phyloP scores from a whole-genome alignment of 441 rosid species.

The Capsella rubella region DNA sequence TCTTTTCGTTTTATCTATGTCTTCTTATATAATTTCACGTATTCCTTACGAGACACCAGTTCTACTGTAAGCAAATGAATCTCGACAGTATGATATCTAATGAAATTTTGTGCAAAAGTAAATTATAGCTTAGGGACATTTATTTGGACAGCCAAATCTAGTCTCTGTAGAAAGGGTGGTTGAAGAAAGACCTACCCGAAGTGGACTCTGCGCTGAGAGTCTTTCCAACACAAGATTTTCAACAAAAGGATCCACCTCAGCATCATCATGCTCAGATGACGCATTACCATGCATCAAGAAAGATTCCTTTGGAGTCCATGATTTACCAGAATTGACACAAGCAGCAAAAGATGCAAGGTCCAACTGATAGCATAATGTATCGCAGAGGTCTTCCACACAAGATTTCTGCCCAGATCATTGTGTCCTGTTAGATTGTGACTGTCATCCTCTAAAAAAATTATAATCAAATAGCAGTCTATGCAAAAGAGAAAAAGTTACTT shows the following conservation, averaged over 20 bases:
- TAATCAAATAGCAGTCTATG: constrained; percentile 12
- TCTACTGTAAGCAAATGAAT: constrained; percentile 3
- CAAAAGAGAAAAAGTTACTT: constrained; percentile 54
- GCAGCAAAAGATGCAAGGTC: constrained; percentile 93
- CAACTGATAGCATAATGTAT: constrained; percentile 84
- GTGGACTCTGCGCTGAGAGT: constrained; percentile 95
- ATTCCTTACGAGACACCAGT: constrained; percentile 24
- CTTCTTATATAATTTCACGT: neutral
- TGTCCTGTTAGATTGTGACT: constrained; percentile 42
- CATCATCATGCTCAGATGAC: constrained; percentile 57
- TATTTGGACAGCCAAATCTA: constrained; percentile 31
- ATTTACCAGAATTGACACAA: constrained; percentile 82
- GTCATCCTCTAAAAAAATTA: constrained; percentile 25
- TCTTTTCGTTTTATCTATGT: constrained; percentile 2
- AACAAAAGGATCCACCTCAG: constrained; percentile 76
- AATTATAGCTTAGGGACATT: constrained; percentile 12
- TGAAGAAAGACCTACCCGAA: constrained; percentile 67
- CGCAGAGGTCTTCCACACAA: constrained; percentile 86
- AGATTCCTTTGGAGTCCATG: constrained; percentile 83
- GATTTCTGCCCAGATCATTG: constrained; percentile 67
- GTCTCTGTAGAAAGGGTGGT: constrained; percentile 4
- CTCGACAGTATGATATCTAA: constrained; percentile 17
- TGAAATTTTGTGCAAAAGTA: neutral
- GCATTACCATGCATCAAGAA: constrained; percentile 68
- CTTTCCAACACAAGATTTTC: constrained; percentile 97